Conservation (phyloP, 179 eudicot species). For the Sideroxylon spinosum region DNA sequence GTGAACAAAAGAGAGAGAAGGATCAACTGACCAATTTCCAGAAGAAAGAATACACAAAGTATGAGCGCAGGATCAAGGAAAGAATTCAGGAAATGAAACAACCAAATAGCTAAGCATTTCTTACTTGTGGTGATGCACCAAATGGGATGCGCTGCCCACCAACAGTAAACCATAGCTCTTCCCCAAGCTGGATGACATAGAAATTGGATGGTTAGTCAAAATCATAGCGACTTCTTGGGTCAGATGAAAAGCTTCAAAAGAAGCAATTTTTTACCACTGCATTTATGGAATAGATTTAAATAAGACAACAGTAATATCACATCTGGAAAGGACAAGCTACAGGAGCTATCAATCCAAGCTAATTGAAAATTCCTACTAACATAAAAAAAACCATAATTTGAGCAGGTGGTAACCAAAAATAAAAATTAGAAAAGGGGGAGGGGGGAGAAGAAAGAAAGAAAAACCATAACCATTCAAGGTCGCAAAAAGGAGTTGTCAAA, state of each 20-base stretch:
- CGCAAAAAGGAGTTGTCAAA: slow-evolving; percentile 14
- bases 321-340: background rate
- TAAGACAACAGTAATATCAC: background rate
- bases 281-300: background rate
- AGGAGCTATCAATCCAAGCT: background rate
- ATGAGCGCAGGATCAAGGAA: background rate
- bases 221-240: background rate
- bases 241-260: background rate
- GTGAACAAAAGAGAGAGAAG: background rate
- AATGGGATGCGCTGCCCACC: slow-evolving; percentile 92
- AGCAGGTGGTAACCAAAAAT: too few species aligned
- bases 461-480: too few species aligned
- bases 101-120: background rate
- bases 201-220: slow-evolving; percentile 8
- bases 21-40: background rate
- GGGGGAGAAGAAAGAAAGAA: background rate
- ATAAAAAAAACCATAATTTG: too few species aligned
- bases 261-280: background rate
- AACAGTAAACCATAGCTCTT: slow-evolving; percentile 73
- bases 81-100: background rate
- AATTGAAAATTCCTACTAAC: too few species aligned
- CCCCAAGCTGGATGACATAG: slow-evolving; percentile 55
- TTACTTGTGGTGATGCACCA: slow-evolving; percentile 95
- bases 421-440: background rate
- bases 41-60: background rate